These are phyloP conservation scores for Gorgonomyces haynaldii DNA, from an alignment of 192 early-diverging fungal species.

Conservation along the genomic window DNA sequence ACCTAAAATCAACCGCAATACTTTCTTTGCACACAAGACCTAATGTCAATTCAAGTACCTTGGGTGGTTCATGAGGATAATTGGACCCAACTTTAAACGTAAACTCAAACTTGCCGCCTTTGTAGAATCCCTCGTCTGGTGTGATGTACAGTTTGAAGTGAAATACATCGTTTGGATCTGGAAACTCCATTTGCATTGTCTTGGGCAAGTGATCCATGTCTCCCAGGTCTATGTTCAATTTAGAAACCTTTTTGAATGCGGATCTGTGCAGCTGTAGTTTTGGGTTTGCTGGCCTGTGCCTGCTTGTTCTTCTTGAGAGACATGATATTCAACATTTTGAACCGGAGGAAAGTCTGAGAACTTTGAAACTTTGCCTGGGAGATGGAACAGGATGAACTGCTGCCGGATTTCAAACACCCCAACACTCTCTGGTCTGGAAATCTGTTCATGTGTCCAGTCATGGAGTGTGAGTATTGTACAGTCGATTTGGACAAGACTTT, in stretches of 20 bases:
- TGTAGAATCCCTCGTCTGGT: slow-evolving; percentile 89
- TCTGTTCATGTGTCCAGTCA: no score
- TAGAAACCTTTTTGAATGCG: slow-evolving; percentile 83
- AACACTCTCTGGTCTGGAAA: no score
- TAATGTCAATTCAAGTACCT: slow-evolving; percentile 20
- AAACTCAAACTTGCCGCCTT: slow-evolving; percentile 72
- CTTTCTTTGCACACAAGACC: slow-evolving; percentile 79
- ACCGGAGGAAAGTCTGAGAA: no score
- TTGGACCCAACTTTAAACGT: slow-evolving; percentile 68
- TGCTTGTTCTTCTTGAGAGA: slow-evolving; percentile 66
- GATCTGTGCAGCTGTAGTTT: slow-evolving; percentile 75
- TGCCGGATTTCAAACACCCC: no score
- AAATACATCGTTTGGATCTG: slow-evolving; percentile 66
- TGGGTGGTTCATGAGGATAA: slow-evolving; percentile 93
- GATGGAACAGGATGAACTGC: no score
- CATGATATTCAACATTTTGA: slow-evolving; percentile 80
- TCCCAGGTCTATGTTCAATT: slow-evolving; percentile 51
- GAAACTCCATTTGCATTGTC: slow-evolving; percentile 65
- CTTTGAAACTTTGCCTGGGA: no score
- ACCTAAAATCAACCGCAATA: no score
- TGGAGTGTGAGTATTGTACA: no score
- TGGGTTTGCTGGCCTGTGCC: slow-evolving; percentile 60
- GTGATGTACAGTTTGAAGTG: slow-evolving; percentile 71
- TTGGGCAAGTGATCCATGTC: slow-evolving; percentile 64
- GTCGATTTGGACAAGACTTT: no score